A percentile compares a stretch with the other conserved stretches of the same genome.
These are phyloP conservation scores for Talaromyces stipitatus DNA, from an alignment of 495 filamentous ascomycete species.

Conservation along the genomic window DNA sequence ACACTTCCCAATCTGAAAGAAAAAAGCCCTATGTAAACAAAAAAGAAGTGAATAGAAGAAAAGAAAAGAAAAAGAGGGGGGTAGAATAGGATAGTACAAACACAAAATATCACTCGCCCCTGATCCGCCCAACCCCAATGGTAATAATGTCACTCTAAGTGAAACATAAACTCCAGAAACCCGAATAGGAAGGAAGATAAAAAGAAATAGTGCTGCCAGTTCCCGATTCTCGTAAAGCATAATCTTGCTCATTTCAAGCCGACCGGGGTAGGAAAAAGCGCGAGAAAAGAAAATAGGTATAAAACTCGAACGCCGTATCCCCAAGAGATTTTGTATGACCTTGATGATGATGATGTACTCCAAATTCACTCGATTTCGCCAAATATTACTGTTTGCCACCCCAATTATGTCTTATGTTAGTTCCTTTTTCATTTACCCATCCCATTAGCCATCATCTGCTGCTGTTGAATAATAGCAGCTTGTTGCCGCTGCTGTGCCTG, in stretches of 20 bases:
- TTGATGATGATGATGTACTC: not conserved
- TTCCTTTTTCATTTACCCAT: slow-evolving; percentile 26
- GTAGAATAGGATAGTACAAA: not conserved
- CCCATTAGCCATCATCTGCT: slow-evolving; percentile 42
- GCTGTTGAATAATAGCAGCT: slow-evolving; percentile 22
- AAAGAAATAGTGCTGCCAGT: not conserved
- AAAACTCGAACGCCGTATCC: not conserved
- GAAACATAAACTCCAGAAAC: not conserved
- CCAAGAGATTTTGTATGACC: not conserved
- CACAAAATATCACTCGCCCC: not conserved
- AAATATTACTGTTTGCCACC: not conserved
- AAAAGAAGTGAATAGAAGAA: not conserved
- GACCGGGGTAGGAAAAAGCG: not conserved
- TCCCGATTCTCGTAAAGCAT: not conserved
- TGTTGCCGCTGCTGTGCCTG: slow-evolving; percentile 27
- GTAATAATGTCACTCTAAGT: not conserved
- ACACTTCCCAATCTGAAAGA: not conserved
- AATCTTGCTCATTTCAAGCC: not conserved
- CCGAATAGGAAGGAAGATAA: not conserved
- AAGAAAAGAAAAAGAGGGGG: not conserved
- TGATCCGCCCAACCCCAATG: not conserved
- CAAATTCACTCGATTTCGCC: not conserved
- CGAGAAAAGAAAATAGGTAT: not conserved
- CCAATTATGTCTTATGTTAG: not conserved
- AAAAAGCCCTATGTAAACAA: not conserved